Conservation (phyloP, 2,329 filamentous ascomycete species). For the Ophiocordyceps camponoti-floridani region DNA sequence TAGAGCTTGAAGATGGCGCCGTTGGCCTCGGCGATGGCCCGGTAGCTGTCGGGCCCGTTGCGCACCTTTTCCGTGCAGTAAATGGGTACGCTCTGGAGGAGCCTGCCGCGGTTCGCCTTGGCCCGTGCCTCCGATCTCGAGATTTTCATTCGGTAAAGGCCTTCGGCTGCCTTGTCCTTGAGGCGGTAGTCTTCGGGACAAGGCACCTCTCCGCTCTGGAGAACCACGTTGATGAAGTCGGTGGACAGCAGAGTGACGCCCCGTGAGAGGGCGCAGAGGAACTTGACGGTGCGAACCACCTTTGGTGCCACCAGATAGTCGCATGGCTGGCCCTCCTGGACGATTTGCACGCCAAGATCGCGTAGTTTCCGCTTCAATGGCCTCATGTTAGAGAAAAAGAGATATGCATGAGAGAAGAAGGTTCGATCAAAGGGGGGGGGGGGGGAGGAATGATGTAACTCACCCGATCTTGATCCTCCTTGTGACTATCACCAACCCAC, state of each 20-base stretch:
- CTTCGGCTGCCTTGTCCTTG: conserved; percentile 55
- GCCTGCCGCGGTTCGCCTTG: conserved; percentile 54
- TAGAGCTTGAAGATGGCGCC: conserved; percentile 70
- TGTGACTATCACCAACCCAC: conserved; percentile 58
- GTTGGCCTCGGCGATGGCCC: conserved; percentile 73
- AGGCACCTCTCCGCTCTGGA: conserved; percentile 49
- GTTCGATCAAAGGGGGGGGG: neutral
- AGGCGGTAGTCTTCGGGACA: conserved; percentile 49
- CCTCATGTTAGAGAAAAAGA: no score
- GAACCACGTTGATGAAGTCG: conserved; percentile 59
- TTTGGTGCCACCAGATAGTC: conserved; percentile 78
- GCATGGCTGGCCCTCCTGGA: conserved; percentile 56
- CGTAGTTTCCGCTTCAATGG: conserved; percentile 51
- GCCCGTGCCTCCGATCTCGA: conserved; percentile 52
- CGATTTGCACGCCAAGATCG: conserved; percentile 64
- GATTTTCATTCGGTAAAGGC: conserved; percentile 51
- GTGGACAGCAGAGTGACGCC: conserved; percentile 63
- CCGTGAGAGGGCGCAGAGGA: conserved; percentile 69
- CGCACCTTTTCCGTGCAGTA: conserved; percentile 70
- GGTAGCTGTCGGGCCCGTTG: conserved; percentile 71
- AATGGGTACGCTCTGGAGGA: conserved; percentile 59
- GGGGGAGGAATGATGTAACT: conserved; percentile 11
- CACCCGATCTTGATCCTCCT: conserved; percentile 69
- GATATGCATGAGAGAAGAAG: conserved; percentile 20
- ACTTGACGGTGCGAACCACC: conserved; percentile 83